Percentiles rank a stretch among this genome's conserved stretches.
Conservation (phyloP, 2,329 filamentous ascomycete species). For the Aspergillus ibericus region DNA sequence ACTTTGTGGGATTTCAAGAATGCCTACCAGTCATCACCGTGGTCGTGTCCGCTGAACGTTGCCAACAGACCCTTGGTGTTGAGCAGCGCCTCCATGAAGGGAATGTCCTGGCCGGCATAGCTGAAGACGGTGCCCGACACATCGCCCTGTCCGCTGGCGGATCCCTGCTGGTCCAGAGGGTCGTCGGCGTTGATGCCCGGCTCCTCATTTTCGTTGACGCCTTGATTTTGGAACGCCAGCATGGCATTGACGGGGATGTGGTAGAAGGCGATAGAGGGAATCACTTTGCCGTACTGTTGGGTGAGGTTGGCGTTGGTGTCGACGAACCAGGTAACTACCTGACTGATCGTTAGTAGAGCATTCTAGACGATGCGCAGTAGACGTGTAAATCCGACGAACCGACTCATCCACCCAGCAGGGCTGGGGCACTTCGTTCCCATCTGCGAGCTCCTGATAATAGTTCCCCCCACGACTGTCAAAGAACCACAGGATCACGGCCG, state of each 20-base stretch:
- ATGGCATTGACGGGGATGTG: slow-evolving; percentile 54
- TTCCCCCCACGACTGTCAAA: slow-evolving; percentile 66
- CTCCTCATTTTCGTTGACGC: slow-evolving; percentile 46
- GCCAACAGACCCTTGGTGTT: slow-evolving; percentile 57
- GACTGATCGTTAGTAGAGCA: not conserved
- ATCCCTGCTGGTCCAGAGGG: slow-evolving; percentile 30
- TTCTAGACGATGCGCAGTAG: no score
- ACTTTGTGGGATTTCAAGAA: slow-evolving; percentile 33
- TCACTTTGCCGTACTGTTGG: slow-evolving; percentile 29
- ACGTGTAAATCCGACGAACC: no score
- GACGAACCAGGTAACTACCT: slow-evolving; percentile 48
- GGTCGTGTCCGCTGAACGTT: slow-evolving; percentile 67
- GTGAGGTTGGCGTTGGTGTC: slow-evolving; percentile 32
- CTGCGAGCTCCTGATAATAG: slow-evolving; percentile 45
- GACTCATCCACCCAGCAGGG: slow-evolving; percentile 49
- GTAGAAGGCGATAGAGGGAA: slow-evolving; percentile 57
- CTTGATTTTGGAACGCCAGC: slow-evolving; percentile 42
- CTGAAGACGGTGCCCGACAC: slow-evolving; percentile 3
- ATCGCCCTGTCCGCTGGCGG: slow-evolving; percentile 8
- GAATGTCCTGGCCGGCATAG: slow-evolving; percentile 53
- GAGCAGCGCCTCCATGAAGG: slow-evolving; percentile 64
- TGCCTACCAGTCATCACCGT: slow-evolving; percentile 62
- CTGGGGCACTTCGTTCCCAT: slow-evolving; percentile 27
- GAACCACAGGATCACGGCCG: slow-evolving; percentile 64
- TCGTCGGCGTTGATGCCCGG: slow-evolving; percentile 51